Base-by-base conservation (phyloP, 148 eudicot species). In the Chenopodium formosanum region DNA sequence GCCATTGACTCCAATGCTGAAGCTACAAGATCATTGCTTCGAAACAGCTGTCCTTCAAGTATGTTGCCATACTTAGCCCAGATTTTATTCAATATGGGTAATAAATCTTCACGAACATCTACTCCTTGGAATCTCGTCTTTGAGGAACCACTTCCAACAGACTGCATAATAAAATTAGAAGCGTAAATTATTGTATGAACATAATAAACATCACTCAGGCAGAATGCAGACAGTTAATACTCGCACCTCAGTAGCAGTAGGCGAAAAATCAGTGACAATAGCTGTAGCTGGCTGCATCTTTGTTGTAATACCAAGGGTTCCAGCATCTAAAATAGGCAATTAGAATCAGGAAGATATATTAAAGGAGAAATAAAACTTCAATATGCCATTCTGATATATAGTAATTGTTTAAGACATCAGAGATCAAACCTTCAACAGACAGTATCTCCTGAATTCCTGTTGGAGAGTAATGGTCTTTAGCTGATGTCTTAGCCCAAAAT, bases 1-100 rank as follows among this genome's bases (percentile, higher is more conserved):
- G 81, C 81, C 6, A 50, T 40, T 4, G 81, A 79, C 48, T 79
- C 81, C 58, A 79, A 46, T 2, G 47, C 65, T 32, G 29, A 19
- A 52, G 81, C 77, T 56, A 80, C 46, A 13, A 64, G 29, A 2
- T 73, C 77, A 22, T 63, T 44, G n/a, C 52, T 73, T 13, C 22
- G 60, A 6, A 60, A 60, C 9, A 29, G 13, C 22, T 20, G 14
- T 19, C 64, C 6, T 48, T 52, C 65, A 9, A 70, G 20, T 46
- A 73, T 9, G 48, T 80, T 73, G 20, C 82, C 83, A 20, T 81
- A 73, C 72, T 81, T 80, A 27, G 58, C 68, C 82, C 82, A 80
- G 64, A 80, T 73, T 20, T 44, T 60, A 20, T 44, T 68, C 40
- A 80, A 80, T 62, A 70, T 70, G 10, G 83, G 83, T 20, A 80